phyloP scores from a whole-genome alignment of 106 monocot species.

The Platanthera guangdongensis region DNA sequence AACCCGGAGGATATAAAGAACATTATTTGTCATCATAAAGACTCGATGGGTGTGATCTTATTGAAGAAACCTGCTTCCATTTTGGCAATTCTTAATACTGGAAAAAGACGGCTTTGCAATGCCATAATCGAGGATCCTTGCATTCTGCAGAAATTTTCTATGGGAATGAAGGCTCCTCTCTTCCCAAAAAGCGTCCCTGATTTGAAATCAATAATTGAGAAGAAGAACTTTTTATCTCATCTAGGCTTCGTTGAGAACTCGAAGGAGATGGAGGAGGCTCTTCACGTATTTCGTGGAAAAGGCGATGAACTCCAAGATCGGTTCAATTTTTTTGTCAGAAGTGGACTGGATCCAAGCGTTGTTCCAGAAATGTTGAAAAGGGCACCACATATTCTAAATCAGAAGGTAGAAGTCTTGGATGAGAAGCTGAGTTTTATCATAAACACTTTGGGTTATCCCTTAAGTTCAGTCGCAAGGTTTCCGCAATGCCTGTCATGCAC shows the following conservation, averaged over 20 bases:
- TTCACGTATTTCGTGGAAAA: constrained; percentile 46
- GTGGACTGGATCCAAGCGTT: constrained; percentile 39
- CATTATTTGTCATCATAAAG: constrained; percentile 25
- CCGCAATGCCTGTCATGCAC: constrained; percentile 49
- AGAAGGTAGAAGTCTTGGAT: constrained; percentile 40
- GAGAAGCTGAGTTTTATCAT: constrained; percentile 58
- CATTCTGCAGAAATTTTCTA: constrained; percentile 32
- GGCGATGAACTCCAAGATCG: constrained; percentile 61
- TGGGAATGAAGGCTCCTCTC: constrained; percentile 29
- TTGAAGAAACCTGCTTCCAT: constrained; percentile 37
- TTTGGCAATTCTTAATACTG: constrained; percentile 12
- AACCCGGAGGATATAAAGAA: constrained; percentile 28
- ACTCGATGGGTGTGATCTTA: constrained; percentile 34
- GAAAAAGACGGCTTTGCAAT: constrained; percentile 31
- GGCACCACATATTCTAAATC: constrained; percentile 51
- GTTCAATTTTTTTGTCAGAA: constrained; percentile 48
- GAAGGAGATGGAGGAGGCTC: constrained; percentile 47
- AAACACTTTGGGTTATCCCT: constrained; percentile 36
- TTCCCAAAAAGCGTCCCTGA: constrained; percentile 15
- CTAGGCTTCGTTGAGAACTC: constrained; percentile 49
- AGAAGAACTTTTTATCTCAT: constrained; percentile 41
- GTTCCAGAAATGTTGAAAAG: constrained; percentile 46
- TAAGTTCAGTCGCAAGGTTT: constrained; percentile 37
- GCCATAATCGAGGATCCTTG: constrained; percentile 53
- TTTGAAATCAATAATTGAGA: constrained; percentile 19